Evolutionary conservation across 192 early-diverging fungal species (phyloP).

Genomic region (Pilobolus umbonatus): DNA sequence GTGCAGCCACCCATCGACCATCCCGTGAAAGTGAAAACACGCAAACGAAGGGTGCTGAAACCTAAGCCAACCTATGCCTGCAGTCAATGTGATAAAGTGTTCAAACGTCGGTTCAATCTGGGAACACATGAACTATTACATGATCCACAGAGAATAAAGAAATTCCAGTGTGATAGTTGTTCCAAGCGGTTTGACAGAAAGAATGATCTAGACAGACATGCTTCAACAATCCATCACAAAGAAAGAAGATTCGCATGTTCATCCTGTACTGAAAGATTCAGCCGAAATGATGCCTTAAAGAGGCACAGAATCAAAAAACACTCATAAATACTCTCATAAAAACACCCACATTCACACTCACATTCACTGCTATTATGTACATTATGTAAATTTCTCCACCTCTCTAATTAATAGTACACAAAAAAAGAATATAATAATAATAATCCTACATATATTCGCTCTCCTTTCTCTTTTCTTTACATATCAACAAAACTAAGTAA

Average conservation of each 20-base stretch:
- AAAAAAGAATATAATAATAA: not conserved
- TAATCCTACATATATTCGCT: no score
- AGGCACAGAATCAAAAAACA: conserved; percentile 39
- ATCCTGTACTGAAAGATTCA: conserved; percentile 51
- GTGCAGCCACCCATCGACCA: no score
- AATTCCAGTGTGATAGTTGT: conserved; percentile 59
- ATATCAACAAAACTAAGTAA: no score
- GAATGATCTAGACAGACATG: conserved; percentile 72
- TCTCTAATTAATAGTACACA: not conserved
- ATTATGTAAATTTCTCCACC: not conserved
- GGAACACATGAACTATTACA: conserved; percentile 74
- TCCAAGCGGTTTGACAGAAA: conserved; percentile 65
- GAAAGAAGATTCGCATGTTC: conserved; percentile 55
- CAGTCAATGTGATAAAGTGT: conserved; percentile 24
- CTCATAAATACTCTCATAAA: not conserved
- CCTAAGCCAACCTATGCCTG: not conserved
- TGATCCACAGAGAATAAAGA: conserved; percentile 47
- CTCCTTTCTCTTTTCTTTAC: no score
- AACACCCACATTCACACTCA: not conserved
- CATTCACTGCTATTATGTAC: not conserved
- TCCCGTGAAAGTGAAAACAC: not conserved
- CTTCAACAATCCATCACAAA: conserved; percentile 57
- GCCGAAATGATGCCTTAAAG: conserved; percentile 62
- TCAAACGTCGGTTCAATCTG: conserved; percentile 80
- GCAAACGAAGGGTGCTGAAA: not conserved